Conservation (phyloP, 169 alveolate species). For the Miamiensis avidus region DNA sequence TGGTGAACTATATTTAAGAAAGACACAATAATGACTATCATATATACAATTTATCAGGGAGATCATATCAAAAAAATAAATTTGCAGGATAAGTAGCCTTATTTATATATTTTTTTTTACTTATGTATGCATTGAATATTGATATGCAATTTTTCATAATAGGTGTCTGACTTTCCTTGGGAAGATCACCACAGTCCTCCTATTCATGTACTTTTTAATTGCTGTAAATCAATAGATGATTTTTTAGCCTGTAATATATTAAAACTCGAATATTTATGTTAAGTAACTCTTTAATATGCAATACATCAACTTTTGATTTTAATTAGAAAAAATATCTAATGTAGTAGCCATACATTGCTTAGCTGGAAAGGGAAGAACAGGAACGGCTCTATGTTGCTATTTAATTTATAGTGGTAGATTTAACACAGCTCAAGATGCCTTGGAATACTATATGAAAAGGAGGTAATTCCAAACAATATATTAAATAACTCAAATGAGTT, state of each 20-base stretch:
- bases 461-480: conserved; percentile 21
- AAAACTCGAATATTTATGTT: not conserved
- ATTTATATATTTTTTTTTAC: not conserved
- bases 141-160: not conserved
- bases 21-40: conserved; percentile 60
- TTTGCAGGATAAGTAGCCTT: conserved; percentile 27
- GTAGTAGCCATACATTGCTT: conserved; percentile 80
- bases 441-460: conserved; percentile 66
- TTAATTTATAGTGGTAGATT: conserved; percentile 72
- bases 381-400: conserved; percentile 82
- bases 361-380: conserved; percentile 87
- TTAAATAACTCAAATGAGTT: not conserved
- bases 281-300: not conserved
- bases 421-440: conserved; percentile 68
- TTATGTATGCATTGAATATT: not conserved
- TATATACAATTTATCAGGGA: conserved; percentile 60
- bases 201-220: conserved; percentile 66
- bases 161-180: conserved; percentile 61
- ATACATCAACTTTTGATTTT: not conserved
- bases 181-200: conserved; percentile 80
- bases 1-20: conserved; percentile 48
- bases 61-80: conserved; percentile 38
- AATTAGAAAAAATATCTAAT: conserved; percentile 35
- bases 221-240: conserved; percentile 69
- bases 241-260: conserved; percentile 54